These are phyloP conservation scores for Karstenula rhodostoma DNA, from an alignment of 2,329 filamentous ascomycete genomes.

Conservation along the genomic window DNA sequence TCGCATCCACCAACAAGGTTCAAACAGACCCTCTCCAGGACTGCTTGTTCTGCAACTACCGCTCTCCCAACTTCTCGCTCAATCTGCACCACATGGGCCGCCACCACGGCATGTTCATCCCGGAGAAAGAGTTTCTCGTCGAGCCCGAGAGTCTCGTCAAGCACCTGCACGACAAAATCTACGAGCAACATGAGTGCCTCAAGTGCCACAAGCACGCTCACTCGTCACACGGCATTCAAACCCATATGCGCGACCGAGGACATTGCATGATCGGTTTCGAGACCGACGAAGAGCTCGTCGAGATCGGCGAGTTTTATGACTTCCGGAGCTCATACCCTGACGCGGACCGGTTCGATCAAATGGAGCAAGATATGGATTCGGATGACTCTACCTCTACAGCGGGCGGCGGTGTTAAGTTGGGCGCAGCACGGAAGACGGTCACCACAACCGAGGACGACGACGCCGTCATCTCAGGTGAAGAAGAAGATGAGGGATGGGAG, in stretches of 20 bases:
- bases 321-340: constrained; percentile 97
- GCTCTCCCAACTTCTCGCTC: constrained; percentile 76
- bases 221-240: constrained; percentile 82
- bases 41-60: constrained; percentile 93
- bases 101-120: constrained; percentile 94
- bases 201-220: constrained; percentile 86
- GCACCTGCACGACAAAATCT: constrained; percentile 81
- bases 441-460: constrained; percentile 46
- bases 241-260: constrained; percentile 95
- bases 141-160: constrained; percentile 82
- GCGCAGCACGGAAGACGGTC: constrained; percentile 63
- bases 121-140: constrained; percentile 83
- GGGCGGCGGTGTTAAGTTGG: constrained; percentile 72
- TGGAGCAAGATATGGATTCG: constrained; percentile 47
- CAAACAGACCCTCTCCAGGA: constrained; percentile 53
- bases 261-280: constrained; percentile 97
- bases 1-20: constrained; percentile 39
- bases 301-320: constrained; percentile 96
- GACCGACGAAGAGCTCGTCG: constrained; percentile 86
- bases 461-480: constrained; percentile 59
- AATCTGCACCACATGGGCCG: constrained; percentile 91
- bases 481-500: constrained; percentile 87
- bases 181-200: constrained; percentile 82
- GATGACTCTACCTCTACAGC: constrained; percentile 59
- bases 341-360: constrained; percentile 67